phyloP scores from a whole-genome alignment of 768 basidiomycete species.

The Psilocybe azurescens region DNA sequence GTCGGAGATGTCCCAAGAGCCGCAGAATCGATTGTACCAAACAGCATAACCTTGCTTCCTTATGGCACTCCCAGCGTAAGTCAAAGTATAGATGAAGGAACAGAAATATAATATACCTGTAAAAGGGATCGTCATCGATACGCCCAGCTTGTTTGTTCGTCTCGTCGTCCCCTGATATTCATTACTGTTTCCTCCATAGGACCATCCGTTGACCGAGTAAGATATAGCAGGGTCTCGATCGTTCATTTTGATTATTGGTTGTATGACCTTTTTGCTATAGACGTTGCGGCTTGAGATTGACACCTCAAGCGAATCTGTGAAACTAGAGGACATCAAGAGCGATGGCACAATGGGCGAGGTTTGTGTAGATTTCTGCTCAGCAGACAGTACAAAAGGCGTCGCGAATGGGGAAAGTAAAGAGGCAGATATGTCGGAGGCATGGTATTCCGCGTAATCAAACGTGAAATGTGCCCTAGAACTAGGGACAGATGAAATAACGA shows the following conservation, averaged over 20 bases:
- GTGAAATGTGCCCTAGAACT: not conserved
- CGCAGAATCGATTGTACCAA: not conserved
- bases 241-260: not conserved
- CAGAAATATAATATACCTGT: not conserved
- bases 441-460: conserved; percentile 1
- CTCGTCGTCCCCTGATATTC: conserved; percentile 1
- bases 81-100: not conserved
- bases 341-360: too few relatives aligned
- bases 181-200: not conserved
- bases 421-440: not conserved
- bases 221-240: not conserved
- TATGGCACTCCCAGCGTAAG: too few relatives aligned
- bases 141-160: not conserved
- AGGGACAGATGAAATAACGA: not conserved
- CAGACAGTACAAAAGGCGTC: too few relatives aligned
- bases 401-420: too few relatives aligned
- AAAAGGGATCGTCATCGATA: not conserved
- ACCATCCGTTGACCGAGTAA: not conserved
- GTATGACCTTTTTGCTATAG: too few relatives aligned
- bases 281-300: too few relatives aligned
- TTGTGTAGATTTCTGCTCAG: too few relatives aligned
- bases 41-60: not conserved
- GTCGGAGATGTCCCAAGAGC: not conserved
- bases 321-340: too few relatives aligned
- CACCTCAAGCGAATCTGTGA: too few relatives aligned